These are phyloP conservation scores for Lactarius sp. DNA, from an alignment of 768 basidiomycete genomes.

Conservation along the genomic window DNA sequence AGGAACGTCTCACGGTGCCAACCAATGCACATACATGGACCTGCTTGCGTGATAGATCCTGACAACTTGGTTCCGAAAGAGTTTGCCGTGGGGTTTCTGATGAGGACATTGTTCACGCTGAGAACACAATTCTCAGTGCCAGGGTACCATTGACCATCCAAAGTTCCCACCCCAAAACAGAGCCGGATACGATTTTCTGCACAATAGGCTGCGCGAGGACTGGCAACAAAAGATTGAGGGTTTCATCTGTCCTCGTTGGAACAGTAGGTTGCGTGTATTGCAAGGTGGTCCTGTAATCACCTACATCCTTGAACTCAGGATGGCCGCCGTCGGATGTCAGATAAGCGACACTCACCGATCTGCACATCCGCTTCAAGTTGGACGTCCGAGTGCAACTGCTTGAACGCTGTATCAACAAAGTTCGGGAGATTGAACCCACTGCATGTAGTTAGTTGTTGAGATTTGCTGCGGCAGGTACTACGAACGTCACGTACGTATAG, in stretches of 20 bases:
- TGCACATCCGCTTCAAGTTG: slow-evolving; percentile 48
- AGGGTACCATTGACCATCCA: background rate
- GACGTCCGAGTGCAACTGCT: slow-evolving; percentile 57
- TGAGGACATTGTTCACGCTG: slow-evolving; percentile 57
- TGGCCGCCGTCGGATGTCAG: background rate
- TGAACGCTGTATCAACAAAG: slow-evolving; percentile 64
- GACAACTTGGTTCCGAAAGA: slow-evolving; percentile 55
- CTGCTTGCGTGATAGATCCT: slow-evolving; percentile 63
- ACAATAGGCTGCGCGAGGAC: slow-evolving; percentile 70
- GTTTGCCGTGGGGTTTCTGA: slow-evolving; percentile 50
- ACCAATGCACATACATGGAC: slow-evolving; percentile 52
- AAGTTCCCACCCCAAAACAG: slow-evolving; percentile 45
- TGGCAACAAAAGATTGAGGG: slow-evolving; percentile 59
- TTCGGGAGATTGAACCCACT: slow-evolving; percentile 60
- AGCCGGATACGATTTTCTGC: slow-evolving; percentile 59
- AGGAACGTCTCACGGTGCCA: background rate
- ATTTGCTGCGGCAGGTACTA: background rate
- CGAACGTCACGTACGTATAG: slow-evolving; percentile 44
- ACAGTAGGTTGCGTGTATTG: slow-evolving; percentile 55
- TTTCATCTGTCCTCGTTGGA: slow-evolving; percentile 55
- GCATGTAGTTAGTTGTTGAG: slow-evolving; percentile 8
- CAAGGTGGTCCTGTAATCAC: slow-evolving; percentile 58
- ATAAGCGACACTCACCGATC: slow-evolving; percentile 42
- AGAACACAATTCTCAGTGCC: slow-evolving; percentile 1
- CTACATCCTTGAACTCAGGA: slow-evolving; percentile 32